Conservation (phyloP, 192 early-diverging fungal genomes). For the Coemansia sp. region DNA sequence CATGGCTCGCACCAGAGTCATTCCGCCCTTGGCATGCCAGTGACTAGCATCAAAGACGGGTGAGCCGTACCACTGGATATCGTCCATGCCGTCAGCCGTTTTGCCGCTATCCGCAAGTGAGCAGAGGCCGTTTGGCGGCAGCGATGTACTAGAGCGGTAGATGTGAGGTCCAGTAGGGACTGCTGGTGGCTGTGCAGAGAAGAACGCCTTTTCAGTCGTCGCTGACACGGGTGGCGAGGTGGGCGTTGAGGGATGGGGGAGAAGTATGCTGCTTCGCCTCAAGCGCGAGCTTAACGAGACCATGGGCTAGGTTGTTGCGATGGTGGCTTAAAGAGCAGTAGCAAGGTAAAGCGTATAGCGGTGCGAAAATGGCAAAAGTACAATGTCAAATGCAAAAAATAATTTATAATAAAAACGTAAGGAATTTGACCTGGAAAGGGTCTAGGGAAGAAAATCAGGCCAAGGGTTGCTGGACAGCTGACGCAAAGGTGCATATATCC, state of each 20-base stretch:
- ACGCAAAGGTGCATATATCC: slow-evolving; percentile 1
- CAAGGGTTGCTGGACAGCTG: background rate
- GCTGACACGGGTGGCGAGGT: slow-evolving; percentile 4
- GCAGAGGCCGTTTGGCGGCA: background rate
- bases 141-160: background rate
- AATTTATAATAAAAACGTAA: background rate
- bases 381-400: background rate
- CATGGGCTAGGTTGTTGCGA: background rate
- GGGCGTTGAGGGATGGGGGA: background rate
- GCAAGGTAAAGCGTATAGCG: background rate
- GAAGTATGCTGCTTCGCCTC: background rate
- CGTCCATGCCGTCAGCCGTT: background rate
- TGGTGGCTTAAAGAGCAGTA: background rate
- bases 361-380: background rate
- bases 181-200: background rate
- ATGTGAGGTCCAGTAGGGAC: background rate
- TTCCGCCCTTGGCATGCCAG: slow-evolving; percentile 44
- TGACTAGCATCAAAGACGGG: slow-evolving; percentile 46
- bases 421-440: background rate
- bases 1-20: slow-evolving; percentile 41
- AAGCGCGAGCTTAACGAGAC: slow-evolving; percentile 12
- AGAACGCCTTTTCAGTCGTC: background rate
- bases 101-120: background rate
- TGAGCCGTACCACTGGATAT: slow-evolving; percentile 33
- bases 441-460: background rate